Percentiles rank a stretch among this genome's conserved stretches.
Evolutionary conservation across 2,329 filamentous ascomycete genomes (phyloP).

Genomic region (Xylaria sp.): DNA sequence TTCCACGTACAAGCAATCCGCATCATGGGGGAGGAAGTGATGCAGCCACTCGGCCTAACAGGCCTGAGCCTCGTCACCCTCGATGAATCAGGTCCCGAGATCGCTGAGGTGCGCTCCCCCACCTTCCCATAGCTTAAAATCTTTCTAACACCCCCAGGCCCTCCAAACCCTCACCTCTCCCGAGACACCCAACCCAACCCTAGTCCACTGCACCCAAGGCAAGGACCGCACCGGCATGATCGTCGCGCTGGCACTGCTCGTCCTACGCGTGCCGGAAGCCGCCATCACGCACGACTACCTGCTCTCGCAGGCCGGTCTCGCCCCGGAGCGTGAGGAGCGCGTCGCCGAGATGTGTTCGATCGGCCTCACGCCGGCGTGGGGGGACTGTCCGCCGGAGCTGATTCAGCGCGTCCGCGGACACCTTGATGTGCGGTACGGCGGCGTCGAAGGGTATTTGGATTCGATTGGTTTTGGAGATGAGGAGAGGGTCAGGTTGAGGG

Average conservation of each 20-base stretch:
- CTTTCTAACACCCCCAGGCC: slow-evolving; percentile 49
- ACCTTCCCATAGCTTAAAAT: no score
- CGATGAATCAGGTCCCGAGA: slow-evolving; percentile 72
- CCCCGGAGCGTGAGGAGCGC: slow-evolving; percentile 69
- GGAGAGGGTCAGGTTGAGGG: slow-evolving; percentile 56
- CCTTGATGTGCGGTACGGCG: slow-evolving; percentile 71
- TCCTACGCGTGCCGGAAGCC: slow-evolving; percentile 65
- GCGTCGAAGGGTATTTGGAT: slow-evolving; percentile 72
- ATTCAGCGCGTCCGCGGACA: slow-evolving; percentile 68
- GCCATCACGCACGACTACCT: slow-evolving; percentile 79
- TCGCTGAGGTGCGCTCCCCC: slow-evolving; percentile 50
- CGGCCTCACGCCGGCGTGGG: slow-evolving; percentile 80
- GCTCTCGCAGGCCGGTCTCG: slow-evolving; percentile 69
- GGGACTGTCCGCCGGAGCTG: slow-evolving; percentile 71
- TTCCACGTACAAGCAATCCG: slow-evolving; percentile 76
- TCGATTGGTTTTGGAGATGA: slow-evolving; percentile 66
- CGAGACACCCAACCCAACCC: slow-evolving; percentile 62
- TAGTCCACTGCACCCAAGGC: slow-evolving; percentile 89
- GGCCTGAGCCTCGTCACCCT: slow-evolving; percentile 77
- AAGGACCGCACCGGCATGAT: slow-evolving; percentile 86
- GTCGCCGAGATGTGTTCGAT: slow-evolving; percentile 75
- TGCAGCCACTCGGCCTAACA: slow-evolving; percentile 76
- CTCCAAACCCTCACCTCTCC: slow-evolving; percentile 62
- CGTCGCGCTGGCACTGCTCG: slow-evolving; percentile 73
- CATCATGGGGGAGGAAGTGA: slow-evolving; percentile 75